Conservation (phyloP, 2,329 filamentous ascomycete species). For the Zymoseptoria crescenta region DNA sequence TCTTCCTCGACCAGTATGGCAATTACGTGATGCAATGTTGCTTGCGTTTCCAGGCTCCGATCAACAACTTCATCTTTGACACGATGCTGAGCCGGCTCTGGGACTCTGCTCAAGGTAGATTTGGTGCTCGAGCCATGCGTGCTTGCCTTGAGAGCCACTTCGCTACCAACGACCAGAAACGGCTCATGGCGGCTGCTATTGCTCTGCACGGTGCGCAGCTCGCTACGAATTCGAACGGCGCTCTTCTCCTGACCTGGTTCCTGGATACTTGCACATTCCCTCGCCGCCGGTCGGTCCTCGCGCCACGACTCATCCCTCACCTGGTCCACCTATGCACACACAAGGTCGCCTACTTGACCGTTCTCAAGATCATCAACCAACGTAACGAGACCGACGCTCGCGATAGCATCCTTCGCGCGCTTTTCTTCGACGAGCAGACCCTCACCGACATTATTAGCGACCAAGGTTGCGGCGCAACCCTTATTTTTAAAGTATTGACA, state of each 20-base stretch:
- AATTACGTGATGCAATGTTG: slow-evolving; percentile 98
- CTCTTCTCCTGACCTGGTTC: slow-evolving; percentile 92
- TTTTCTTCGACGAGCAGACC: slow-evolving; percentile 89
- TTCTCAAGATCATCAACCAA: slow-evolving; percentile 97
- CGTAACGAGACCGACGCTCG: slow-evolving; percentile 88
- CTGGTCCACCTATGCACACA: slow-evolving; percentile 94
- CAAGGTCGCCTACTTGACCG: slow-evolving; percentile 95
- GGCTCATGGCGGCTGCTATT: slow-evolving; percentile 88
- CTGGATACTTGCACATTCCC: slow-evolving; percentile 96
- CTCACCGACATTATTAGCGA: slow-evolving; percentile 87
- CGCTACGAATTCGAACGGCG: slow-evolving; percentile 92
- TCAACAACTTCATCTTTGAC: slow-evolving; percentile 96
- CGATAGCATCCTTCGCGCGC: slow-evolving; percentile 77
- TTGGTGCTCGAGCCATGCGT: slow-evolving; percentile 90
- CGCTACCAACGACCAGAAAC: slow-evolving; percentile 87
- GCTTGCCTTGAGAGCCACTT: slow-evolving; percentile 96
- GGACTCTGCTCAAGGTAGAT: slow-evolving; percentile 87
- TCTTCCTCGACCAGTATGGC: slow-evolving; percentile 96
- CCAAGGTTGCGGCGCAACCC: slow-evolving; percentile 81
- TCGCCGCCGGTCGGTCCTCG: slow-evolving; percentile 79
- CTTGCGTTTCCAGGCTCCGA: slow-evolving; percentile 79
- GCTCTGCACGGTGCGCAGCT: slow-evolving; percentile 95
- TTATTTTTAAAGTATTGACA: slow-evolving; percentile 98
- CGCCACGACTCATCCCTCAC: slow-evolving; percentile 84
- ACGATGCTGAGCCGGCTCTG: slow-evolving; percentile 91